Percentiles rank a stretch among this genome's conserved stretches.
Conservation (phyloP, 768 basidiomycete species). For the Boletus subcaerulescens region DNA sequence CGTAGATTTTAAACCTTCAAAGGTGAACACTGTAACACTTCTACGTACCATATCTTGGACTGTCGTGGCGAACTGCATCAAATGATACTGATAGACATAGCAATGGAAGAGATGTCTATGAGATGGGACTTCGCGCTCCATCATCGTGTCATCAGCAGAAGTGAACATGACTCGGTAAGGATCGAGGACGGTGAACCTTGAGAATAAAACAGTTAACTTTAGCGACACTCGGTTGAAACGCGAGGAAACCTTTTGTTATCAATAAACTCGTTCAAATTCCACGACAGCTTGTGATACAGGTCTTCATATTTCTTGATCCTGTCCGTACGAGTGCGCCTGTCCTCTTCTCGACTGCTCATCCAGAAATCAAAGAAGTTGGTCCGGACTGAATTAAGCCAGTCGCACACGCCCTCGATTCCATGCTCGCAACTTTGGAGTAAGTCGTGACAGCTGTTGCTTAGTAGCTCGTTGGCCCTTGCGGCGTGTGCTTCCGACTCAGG, state of each 20-base stretch:
- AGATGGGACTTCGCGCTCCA: conserved; percentile 43
- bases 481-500: conserved; percentile 44
- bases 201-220: neutral
- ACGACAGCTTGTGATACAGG: conserved; percentile 35
- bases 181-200: conserved; percentile 43
- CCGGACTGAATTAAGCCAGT: conserved; percentile 52
- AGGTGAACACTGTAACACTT: neutral
- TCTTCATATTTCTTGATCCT: conserved; percentile 37
- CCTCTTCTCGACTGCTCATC: conserved; percentile 23
- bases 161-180: conserved; percentile 58
- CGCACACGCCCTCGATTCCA: conserved; percentile 39
- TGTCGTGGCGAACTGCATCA: conserved; percentile 36
- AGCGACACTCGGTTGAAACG: neutral
- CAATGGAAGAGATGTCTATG: conserved; percentile 72
- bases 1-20: neutral
- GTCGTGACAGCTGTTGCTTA: conserved; percentile 52
- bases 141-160: conserved; percentile 23
- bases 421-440: conserved; percentile 44
- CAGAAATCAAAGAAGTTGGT: conserved; percentile 38
- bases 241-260: conserved; percentile 45
- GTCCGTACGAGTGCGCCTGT: conserved; percentile 30
- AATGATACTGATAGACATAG: conserved; percentile 64
- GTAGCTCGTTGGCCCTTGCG: conserved; percentile 40
- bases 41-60: conserved; percentile 35
- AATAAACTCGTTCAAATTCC: conserved; percentile 44